Conservation (phyloP, 345 rosid species). For the Gossypium bickii region DNA sequence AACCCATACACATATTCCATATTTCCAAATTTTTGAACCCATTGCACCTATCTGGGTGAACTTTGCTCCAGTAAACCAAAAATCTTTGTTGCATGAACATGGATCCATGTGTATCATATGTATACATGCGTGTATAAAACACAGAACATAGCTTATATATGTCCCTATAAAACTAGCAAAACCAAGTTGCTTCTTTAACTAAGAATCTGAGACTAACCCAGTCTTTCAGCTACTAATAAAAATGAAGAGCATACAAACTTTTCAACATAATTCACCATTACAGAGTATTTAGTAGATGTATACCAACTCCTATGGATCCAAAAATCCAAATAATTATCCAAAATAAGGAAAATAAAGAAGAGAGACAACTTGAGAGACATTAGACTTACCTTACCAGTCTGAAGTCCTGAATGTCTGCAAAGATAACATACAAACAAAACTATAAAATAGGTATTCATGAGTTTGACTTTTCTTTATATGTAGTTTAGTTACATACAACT, state of each 20-base stretch:
- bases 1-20: not conserved
- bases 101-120: not conserved
- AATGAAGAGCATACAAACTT: not conserved
- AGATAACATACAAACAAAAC: not conserved
- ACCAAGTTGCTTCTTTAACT: not conserved
- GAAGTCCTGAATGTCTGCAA: not conserved
- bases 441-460: not conserved
- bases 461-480: not conserved
- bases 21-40: slow-evolving; percentile 2
- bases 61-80: not conserved
- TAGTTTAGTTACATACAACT: not conserved
- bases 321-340: not conserved
- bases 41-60: not conserved
- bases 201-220: not conserved
- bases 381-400: not conserved
- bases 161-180: not conserved
- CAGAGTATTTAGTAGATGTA: not conserved
- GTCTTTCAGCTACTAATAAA: not conserved
- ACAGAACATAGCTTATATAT: not conserved
- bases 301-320: not conserved
- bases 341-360: not conserved
- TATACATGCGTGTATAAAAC: not conserved
- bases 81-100: slow-evolving; percentile 2
- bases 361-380: not conserved
- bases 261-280: not conserved